These are phyloP conservation scores for Globisporangium yorkense DNA, from an alignment of 352 stramenopile species.

Conservation along the genomic window DNA sequence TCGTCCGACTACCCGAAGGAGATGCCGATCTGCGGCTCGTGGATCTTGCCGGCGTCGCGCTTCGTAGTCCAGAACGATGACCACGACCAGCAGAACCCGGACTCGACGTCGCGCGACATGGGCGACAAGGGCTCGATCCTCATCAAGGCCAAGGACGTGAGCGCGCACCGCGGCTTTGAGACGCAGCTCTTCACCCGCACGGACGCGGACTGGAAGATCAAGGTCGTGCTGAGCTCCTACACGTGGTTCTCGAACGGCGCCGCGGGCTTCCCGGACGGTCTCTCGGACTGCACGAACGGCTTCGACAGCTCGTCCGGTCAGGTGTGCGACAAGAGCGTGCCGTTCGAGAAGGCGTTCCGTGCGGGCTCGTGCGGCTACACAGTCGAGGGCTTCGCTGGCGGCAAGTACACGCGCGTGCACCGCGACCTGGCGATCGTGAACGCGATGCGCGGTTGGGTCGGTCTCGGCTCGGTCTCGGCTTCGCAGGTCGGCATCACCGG, in stretches of 20 bases:
- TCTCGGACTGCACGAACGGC: slow-evolving; percentile 28
- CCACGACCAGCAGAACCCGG: slow-evolving; percentile 58
- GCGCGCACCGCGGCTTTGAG: slow-evolving; percentile 50
- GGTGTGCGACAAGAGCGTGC: slow-evolving; percentile 30
- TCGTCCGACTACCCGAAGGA: slow-evolving; percentile 63
- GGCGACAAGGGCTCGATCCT: slow-evolving; percentile 44
- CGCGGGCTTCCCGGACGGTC: slow-evolving; percentile 48
- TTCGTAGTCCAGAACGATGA: slow-evolving; percentile 78
- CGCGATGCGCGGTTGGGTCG: slow-evolving; percentile 51
- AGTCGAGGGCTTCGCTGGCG: slow-evolving; percentile 40
- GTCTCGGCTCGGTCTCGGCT: slow-evolving; percentile 24
- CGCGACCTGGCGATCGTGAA: slow-evolving; percentile 63
- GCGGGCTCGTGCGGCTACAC: slow-evolving; percentile 57
- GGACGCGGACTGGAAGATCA: slow-evolving; percentile 61
- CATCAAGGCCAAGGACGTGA: slow-evolving; percentile 45
- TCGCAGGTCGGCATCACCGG: slow-evolving; percentile 33
- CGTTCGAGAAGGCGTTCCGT: slow-evolving; percentile 47
- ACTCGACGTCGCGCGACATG: slow-evolving; percentile 53
- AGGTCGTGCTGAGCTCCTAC: slow-evolving; percentile 68
- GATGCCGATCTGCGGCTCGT: slow-evolving; percentile 50
- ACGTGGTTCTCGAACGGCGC: slow-evolving; percentile 42
- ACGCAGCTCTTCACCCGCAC: slow-evolving; percentile 43
- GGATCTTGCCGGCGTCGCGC: slow-evolving; percentile 47
- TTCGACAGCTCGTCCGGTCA: slow-evolving; percentile 29
- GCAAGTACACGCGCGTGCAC: slow-evolving; percentile 68